Evolutionary conservation across 2,329 filamentous ascomycete species (phyloP), one percentile per base, ranked within the genome.

Genomic region (Alternaria gansuensis): DNA sequence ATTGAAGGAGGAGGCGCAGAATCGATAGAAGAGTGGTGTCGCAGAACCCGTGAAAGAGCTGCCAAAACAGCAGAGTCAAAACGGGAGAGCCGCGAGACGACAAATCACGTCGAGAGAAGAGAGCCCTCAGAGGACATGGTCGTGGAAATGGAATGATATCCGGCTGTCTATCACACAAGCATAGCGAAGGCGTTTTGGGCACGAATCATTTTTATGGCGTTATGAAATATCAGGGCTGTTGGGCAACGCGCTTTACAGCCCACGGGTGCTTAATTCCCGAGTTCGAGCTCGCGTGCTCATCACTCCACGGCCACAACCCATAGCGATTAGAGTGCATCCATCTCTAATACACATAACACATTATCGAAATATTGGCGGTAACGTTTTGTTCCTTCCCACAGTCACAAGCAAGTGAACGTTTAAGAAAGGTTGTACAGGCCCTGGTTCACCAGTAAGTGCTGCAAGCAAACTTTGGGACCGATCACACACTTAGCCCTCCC

Each of bases 1-100:
- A 89, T 96, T 51, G 93, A 96, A 75, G 93, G 93, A 41, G 91
- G 91, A 21, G 82, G 86, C 33, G 84, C 84, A 6, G 84, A 87
- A 50, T 90, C 84, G 59, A 84, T 94, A 44, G 81, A 84, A 44
- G 87, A 88, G 56, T 94, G 91, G 90, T 80, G 72, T 62, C 70
- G 68, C 14, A 71, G 64, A 46, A 75, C 66, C 2, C 67, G 73
- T 23, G 73, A 77, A 48, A 68, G 59, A 51, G 59, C 71, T n/a
- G 60, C 69, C 45, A 69, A 70, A 44, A 52, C 57, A 37, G 68
- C 70, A 24, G 65, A 72, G 37, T 57, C 62, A 17, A 62, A 62
- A n/a, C 63, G 64, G 40, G 70, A 74, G 31, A 68, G 62, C 23
- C 60, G 58, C 40, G 67, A 68, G 36, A 57, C 57, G 6, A 57